phyloP scores from a whole-genome alignment of 208 protist genomes.

The Vickermania ingenoplastis region DNA sequence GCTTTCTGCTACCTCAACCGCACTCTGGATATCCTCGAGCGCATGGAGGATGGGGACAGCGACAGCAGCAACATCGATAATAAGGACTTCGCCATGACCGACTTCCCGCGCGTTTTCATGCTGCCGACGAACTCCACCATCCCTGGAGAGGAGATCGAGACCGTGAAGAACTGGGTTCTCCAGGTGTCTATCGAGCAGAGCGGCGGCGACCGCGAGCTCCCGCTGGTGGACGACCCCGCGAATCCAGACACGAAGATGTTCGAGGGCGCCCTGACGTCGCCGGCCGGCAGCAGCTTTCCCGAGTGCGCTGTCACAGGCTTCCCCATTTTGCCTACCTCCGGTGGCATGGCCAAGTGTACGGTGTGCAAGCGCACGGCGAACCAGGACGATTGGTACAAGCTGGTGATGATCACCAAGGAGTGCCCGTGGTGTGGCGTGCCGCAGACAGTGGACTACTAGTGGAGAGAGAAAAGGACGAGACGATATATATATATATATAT shows the following conservation, averaged over 20 bases:
- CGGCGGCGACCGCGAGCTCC: constrained; percentile 21
- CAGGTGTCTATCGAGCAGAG: constrained; percentile 80
- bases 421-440: constrained; percentile 85
- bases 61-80: constrained; percentile 81
- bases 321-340: constrained; percentile 66
- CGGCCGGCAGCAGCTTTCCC: constrained; percentile 58
- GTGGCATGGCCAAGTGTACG: constrained; percentile 49
- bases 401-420: constrained; percentile 58
- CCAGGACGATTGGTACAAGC: constrained; percentile 89
- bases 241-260: constrained; percentile 71
- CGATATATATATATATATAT: too few relatives aligned
- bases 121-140: constrained; percentile 56
- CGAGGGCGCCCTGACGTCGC: constrained; percentile 68
- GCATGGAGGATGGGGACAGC: constrained; percentile 84
- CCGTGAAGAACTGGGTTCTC: constrained; percentile 90
- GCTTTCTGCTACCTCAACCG: constrained; percentile 95
- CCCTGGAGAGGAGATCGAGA: constrained; percentile 44
- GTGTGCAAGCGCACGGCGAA: constrained; percentile 73
- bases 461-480: constrained; percentile 23
- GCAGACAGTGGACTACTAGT: constrained; percentile 57
- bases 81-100: constrained; percentile 78
- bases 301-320: constrained; percentile 88
- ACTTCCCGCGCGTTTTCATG: constrained; percentile 82
- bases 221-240: constrained; percentile 44
- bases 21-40: constrained; percentile 92